phyloP scores from a whole-genome alignment of 805 yeast species.

The Tetrapisispora arboricola region DNA sequence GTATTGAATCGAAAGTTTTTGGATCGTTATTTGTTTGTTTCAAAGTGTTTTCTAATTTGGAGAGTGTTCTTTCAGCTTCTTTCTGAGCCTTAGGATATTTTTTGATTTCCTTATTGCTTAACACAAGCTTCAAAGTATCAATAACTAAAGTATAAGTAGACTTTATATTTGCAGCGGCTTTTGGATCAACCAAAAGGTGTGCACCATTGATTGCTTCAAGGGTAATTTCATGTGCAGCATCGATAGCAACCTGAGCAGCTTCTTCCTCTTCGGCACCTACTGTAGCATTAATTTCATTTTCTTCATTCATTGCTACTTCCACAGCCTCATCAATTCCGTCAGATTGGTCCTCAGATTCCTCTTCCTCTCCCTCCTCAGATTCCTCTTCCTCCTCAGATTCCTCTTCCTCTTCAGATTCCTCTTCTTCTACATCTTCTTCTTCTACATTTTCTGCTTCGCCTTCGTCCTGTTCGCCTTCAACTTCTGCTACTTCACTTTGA shows the following conservation, averaged over 20 bases:
- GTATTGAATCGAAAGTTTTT: conserved; percentile 33
- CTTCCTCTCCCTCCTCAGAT: conserved; percentile 1
- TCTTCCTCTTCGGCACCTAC: neutral
- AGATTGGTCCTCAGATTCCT: neutral
- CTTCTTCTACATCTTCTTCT: conserved; percentile 9
- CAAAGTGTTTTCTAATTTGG: conserved; percentile 22
- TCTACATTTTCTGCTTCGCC: conserved; percentile 21
- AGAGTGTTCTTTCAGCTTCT: conserved; percentile 25
- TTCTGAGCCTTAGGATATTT: conserved; percentile 32
- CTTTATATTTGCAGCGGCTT: conserved; percentile 15
- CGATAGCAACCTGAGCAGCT: conserved; percentile 7
- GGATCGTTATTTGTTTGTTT: conserved; percentile 16
- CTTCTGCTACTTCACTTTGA: conserved; percentile 5
- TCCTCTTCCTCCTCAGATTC: conserved; percentile 10
- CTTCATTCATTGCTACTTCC: neutral
- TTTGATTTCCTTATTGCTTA: conserved; percentile 50
- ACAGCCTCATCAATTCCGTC: neutral
- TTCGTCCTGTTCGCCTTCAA: conserved; percentile 11
- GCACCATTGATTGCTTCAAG: neutral
- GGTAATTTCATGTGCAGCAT: conserved; percentile 5
- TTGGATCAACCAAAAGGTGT: conserved; percentile 7
- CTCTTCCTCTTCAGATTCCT: conserved; percentile 3
- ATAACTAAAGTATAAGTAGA: conserved; percentile 37
- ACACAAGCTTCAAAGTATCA: conserved; percentile 48
- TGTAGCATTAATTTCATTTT: neutral